Evolutionary conservation across 352 stramenopile species (phyloP), one percentile per base, ranked within the genome.

Genomic region (Globisporangium radiosum): DNA sequence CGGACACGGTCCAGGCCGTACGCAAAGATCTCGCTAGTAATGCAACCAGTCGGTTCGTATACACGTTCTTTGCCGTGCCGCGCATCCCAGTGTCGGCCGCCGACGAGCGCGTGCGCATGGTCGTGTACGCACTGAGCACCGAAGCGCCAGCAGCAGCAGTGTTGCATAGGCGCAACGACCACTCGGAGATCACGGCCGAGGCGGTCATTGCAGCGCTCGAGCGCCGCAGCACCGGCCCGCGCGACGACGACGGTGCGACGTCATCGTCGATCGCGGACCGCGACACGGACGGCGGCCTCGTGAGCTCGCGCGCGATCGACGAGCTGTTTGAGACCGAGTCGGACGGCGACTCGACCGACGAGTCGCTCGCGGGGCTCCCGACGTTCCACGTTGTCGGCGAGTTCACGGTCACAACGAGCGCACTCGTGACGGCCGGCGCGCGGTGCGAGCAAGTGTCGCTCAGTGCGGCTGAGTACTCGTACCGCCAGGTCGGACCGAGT

Each of bases 321-420:
- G 84, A 92, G 17, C 65, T 94, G 2, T 94, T 94, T 56, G 84
- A 94, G 56, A 69, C 82, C 52, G 84, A 93, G 37, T 93, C 84
- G 0, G 79, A 87, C 10, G 65, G 62, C 38, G 84, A 75, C 33
- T 82, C 78, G 33, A 64, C 62, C 4, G 66, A 75, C 10, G 73
- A 67, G 4, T 79, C 76, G 1, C 43, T 50, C 17, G 47, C 39
- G 2, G 60, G 53, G n/a, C 63, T 76, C 48, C 65, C 70, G 40
- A 78, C 58, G 38, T 66, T 78, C 45, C 77, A 65, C n/a, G 84
- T 92, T 10, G 84, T 89, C 8, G 80, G 71, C 0, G 84, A 94
- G 60, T 94, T 94, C 53, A 89, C 70, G 0, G 76, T 92, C 15
- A 88, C 81, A 5, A 91, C 76, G 0, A 72, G 78, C 36, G 62